Base-by-base conservation (phyloP, 768 basidiomycete species). In the Leccinum olivaceopallidum region DNA sequence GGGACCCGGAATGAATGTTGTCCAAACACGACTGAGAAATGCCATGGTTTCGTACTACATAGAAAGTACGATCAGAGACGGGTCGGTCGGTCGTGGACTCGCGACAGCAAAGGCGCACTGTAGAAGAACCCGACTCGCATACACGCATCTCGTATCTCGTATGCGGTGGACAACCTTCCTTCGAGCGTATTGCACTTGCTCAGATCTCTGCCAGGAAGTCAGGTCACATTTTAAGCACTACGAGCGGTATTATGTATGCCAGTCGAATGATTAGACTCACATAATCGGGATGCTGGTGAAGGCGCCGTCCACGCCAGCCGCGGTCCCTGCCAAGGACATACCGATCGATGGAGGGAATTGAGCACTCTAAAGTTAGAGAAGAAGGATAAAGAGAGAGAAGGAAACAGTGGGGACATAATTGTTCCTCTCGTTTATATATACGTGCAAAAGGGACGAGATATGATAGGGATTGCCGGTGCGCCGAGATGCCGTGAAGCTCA, bases 81-180 rank as follows among this genome's bases (percentile, higher is more conserved):
- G 6, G 5, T 28, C 30, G 5, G 18, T 28, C 48, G 36, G 20
- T 32, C 24, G 24, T 30, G 26, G 44, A 50, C 16, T 4, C 16
- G 9, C 9, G 54, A 60, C 7, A 48, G 55, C 1, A 12, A 32
- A 30, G 18, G 10, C 76, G 24, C 63, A 89, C 89, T 83, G 66
- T 94, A 95, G 72, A 95, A 90, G 71, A 95, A 94, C 1, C 93
- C 93, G 6, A 91, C 90, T 55, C 83, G 81, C 56, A 91, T 85
- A 64, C 90, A 93, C 0, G 93, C 92, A 64, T 89, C 80, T 58
- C 87, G 78, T 47, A 95, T 81, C 63, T 83, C 73, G 24, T 75
- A 68, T 0, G 85, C 90, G 2, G 94, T 72, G 2, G 69, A 72
- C 56, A 70, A 68, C 44, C 82, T 80, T 22, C 75, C 70, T 37